These are phyloP conservation scores for Tetracentron sinense DNA, from an alignment of 164 flowering plant species.

Conservation along the genomic window DNA sequence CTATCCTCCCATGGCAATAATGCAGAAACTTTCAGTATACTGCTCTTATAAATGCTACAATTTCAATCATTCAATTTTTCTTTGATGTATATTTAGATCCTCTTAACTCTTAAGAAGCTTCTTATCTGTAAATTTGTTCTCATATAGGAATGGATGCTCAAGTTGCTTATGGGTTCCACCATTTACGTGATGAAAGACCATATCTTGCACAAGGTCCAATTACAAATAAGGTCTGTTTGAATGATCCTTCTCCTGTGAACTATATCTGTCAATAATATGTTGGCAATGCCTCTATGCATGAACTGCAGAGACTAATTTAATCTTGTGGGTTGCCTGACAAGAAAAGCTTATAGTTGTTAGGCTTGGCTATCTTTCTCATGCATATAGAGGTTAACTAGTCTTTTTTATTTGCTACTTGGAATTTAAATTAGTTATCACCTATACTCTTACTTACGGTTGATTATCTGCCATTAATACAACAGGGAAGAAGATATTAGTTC, in stretches of 20 bases:
- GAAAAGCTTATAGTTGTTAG: not conserved
- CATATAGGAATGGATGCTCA: slow-evolving; percentile 99
- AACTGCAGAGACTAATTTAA: not conserved
- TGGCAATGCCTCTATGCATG: not conserved
- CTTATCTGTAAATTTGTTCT: slow-evolving; percentile 5
- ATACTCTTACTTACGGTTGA: too few species aligned
- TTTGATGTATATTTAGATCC: not conserved
- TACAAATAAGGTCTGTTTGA: slow-evolving; percentile 71
- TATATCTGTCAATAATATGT: not conserved
- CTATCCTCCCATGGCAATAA: not conserved
- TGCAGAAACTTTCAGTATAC: not conserved
- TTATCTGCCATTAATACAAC: too few species aligned
- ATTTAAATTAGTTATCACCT: too few species aligned
- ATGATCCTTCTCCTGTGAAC: not conserved
- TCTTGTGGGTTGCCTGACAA: not conserved
- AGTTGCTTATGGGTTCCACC: slow-evolving; percentile 98
- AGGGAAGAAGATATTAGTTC: too few species aligned
- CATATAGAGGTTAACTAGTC: not conserved
- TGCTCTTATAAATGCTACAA: not conserved
- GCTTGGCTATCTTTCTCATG: not conserved
- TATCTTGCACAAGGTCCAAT: slow-evolving; percentile 94
- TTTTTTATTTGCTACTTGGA: too few species aligned
- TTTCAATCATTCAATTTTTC: not conserved
- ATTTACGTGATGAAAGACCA: slow-evolving; percentile 91
- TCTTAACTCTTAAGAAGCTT: slow-evolving; percentile 3